Evolutionary conservation across 2,329 filamentous ascomycete genomes (phyloP).

Genomic region (Nothophoma quercina): DNA sequence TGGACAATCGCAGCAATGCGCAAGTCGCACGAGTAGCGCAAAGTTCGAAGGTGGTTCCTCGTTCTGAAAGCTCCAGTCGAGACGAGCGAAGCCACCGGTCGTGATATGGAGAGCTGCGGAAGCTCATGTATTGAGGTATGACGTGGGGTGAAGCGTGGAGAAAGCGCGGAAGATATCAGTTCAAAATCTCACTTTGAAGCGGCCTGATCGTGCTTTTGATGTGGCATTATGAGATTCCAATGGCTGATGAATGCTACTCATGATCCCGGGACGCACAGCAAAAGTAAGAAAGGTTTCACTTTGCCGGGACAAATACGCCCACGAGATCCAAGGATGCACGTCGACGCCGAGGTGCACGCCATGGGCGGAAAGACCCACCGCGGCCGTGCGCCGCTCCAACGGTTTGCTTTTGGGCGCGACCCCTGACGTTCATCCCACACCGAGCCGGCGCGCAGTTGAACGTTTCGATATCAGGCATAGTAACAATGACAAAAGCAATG

Average conservation of each 20-base stretch:
- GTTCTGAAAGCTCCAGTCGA: neutral
- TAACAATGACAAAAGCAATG: constrained; percentile 8
- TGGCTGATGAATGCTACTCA: constrained; percentile 9
- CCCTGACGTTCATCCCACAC: constrained; percentile 16
- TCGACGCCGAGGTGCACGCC: constrained; percentile 15
- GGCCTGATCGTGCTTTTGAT: constrained; percentile 16
- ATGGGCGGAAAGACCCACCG: constrained; percentile 15
- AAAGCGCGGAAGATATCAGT: constrained; percentile 12
- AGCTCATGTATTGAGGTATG: constrained; percentile 10
- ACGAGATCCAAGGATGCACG: constrained; percentile 6
- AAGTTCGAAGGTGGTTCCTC: neutral
- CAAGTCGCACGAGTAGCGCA: neutral
- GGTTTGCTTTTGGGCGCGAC: constrained; percentile 15
- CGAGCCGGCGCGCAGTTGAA: neutral
- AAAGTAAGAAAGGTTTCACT: constrained; percentile 16
- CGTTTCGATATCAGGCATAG: neutral
- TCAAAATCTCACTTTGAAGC: constrained; percentile 2
- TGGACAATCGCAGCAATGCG: neutral
- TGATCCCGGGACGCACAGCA: constrained; percentile 10
- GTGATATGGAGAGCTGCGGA: neutral
- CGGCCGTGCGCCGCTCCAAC: constrained; percentile 3
- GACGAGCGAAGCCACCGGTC: neutral
- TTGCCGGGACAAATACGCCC: constrained; percentile 6
- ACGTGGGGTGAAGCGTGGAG: constrained; percentile 21
- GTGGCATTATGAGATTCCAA: constrained; percentile 4